Evolutionary conservation across 179 eudicot species (phyloP), one percentile per base, ranked within the genome.

Genomic region (Camellia oleifera): DNA sequence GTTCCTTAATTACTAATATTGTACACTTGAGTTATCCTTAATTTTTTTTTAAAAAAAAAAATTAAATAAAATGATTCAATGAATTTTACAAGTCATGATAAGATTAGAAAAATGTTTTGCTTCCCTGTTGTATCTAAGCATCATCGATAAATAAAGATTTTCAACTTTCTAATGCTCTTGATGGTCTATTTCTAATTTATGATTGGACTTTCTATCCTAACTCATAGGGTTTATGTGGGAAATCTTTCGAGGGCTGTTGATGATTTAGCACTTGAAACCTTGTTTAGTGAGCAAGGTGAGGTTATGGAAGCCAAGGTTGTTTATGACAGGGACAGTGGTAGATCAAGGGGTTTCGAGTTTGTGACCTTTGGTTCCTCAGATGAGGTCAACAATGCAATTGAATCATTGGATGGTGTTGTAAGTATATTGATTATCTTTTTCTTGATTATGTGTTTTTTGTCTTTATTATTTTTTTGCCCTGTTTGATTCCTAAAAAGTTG

Each of bases 261-360:
- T 79, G 91, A 94, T 82, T 82, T 85, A 9, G 86, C 97, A 40
- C 92, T 97, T 7, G 91, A 85, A 80, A 78, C 74, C 70, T 81
- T 93, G 84, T 97, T 97, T 79, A 89, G 97, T 66, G 97, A 91
- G 75, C 87, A 84, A 40, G 99, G 99, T 65, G 79, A 89, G 73
- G 98, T 97, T 53, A 50, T 87, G 85, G 99, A 97, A 46, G 97
- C 97, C 18, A 90, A 81, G 83, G 99, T 97, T 67, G 90, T 97
- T 69, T 91, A 87, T 79, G 99, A 97, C 78, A 91, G 98, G 80
- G 98, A 97, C 6, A 94, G 89, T 69, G 98, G 99, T 32, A 93
- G 97, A 78, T 97, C 99, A 76, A 93, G 92, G 91, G 99, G 99
- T 13, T 97, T 97, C 81, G 99, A 98, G 40, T 97, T 97, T 75